phyloP scores from a whole-genome alignment of 345 rosid genomes.

The Camelina laxa region DNA sequence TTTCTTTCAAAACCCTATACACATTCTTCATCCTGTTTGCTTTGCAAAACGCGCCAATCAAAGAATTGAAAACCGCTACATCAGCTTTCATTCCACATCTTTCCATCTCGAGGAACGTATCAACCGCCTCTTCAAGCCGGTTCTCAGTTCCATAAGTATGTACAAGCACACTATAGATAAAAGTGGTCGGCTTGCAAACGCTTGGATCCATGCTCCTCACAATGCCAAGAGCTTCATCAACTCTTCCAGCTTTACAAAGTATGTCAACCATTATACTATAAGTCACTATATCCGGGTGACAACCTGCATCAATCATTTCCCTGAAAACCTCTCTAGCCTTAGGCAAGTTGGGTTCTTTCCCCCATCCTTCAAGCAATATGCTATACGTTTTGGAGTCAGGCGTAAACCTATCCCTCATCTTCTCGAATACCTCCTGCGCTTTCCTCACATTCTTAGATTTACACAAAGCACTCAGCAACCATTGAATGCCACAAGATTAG shows the following conservation, averaged over 20 bases:
- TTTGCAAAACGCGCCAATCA: conserved; percentile 82
- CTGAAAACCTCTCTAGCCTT: conserved; percentile 79
- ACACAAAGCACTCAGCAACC: conserved; percentile 84
- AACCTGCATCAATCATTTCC: conserved; percentile 72
- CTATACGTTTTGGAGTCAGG: conserved; percentile 82
- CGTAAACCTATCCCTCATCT: conserved; percentile 56
- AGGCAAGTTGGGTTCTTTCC: conserved; percentile 80
- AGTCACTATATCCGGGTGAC: conserved; percentile 84
- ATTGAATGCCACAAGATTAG: conserved; percentile 73
- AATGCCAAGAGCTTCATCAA: conserved; percentile 78
- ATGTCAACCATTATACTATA: conserved; percentile 85
- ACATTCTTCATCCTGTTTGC: conserved; percentile 68
- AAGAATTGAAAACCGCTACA: conserved; percentile 74
- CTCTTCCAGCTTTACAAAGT: conserved; percentile 90
- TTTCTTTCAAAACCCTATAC: conserved; percentile 72
- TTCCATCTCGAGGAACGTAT: conserved; percentile 84
- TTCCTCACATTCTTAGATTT: conserved; percentile 89
- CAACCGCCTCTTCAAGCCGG: conserved; percentile 79
- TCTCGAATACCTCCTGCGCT: conserved; percentile 84
- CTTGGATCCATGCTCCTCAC: conserved; percentile 66
- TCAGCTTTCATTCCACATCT: conserved; percentile 68
- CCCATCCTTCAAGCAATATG: conserved; percentile 92
- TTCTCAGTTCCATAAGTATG: conserved; percentile 82
- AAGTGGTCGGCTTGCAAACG: conserved; percentile 65
- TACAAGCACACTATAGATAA: conserved; percentile 80